Percentiles rank a stretch among this genome's conserved stretches.
phyloP scores from a whole-genome alignment of 305 asterid genomes.

The Solanum hybrid region DNA sequence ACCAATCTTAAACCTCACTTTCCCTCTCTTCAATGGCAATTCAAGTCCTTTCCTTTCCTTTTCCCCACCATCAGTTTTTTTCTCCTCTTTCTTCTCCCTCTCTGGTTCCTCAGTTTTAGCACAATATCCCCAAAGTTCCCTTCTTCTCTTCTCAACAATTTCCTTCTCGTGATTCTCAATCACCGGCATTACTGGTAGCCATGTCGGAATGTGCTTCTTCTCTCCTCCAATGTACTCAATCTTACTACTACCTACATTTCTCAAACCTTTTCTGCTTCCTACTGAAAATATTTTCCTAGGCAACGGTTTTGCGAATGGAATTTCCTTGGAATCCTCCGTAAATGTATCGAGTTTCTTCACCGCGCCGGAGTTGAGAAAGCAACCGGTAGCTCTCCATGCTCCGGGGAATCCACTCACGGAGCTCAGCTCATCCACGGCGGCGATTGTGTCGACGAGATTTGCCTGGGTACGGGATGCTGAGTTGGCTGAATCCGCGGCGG shows the following conservation, averaged over 20 bases:
- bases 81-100: background rate
- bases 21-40: constrained; percentile 21
- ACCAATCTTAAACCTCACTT: constrained; percentile 29
- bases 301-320: constrained; percentile 51
- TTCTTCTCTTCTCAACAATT: background rate
- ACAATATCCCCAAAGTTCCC: constrained; percentile 6
- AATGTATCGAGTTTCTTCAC: constrained; percentile 27
- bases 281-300: background rate
- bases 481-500: constrained; percentile 39
- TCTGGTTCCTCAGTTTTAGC: constrained; percentile 3
- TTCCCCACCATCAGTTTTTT: background rate
- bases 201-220: constrained; percentile 40
- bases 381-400: constrained; percentile 9
- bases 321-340: constrained; percentile 20
- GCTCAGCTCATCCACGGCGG: constrained; percentile 40
- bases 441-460: constrained; percentile 32
- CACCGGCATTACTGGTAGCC: constrained; percentile 45
- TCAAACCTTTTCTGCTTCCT: background rate
- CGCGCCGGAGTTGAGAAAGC: constrained; percentile 21
- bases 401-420: constrained; percentile 40
- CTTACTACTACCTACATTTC: background rate
- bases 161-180: constrained; percentile 3
- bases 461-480: constrained; percentile 39
- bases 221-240: constrained; percentile 11
- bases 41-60: constrained; percentile 6